phyloP scores from a whole-genome alignment of 2,329 filamentous ascomycete species.

The Beauveria rudraprayagi region DNA sequence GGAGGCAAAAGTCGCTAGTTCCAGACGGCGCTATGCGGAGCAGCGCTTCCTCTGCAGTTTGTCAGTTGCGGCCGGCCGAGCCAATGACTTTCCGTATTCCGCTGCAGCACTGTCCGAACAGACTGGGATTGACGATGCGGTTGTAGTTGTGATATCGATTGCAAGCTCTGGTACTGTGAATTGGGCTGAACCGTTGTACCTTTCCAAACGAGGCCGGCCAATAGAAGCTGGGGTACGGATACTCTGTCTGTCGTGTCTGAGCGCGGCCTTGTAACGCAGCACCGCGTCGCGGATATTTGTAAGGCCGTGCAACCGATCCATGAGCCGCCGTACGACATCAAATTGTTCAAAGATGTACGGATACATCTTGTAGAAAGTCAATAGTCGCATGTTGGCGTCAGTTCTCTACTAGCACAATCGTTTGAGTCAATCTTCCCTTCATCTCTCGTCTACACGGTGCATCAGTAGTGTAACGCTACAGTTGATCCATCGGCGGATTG shows the following conservation, averaged over 20 bases:
- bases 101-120: background rate
- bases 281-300: conserved; percentile 10
- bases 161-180: background rate
- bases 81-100: background rate
- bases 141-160: background rate
- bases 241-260: background rate
- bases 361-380: too few species aligned
- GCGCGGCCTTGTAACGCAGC: background rate
- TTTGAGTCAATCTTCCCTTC: background rate
- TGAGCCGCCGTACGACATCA: background rate
- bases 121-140: background rate
- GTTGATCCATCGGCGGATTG: background rate
- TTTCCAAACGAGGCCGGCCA: background rate
- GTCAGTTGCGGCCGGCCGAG: background rate
- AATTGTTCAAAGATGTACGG: background rate
- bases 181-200: background rate
- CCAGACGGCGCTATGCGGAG: conserved; percentile 7
- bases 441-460: background rate
- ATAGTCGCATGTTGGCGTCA: background rate
- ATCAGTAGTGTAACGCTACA: background rate
- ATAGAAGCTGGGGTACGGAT: conserved; percentile 1
- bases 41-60: background rate
- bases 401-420: background rate
- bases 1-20: conserved; percentile 9
- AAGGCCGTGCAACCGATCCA: conserved; percentile 8